These are phyloP conservation scores for Alternaria gaisen DNA, from an alignment of 2,329 filamentous ascomycete genomes.

Conservation along the genomic window DNA sequence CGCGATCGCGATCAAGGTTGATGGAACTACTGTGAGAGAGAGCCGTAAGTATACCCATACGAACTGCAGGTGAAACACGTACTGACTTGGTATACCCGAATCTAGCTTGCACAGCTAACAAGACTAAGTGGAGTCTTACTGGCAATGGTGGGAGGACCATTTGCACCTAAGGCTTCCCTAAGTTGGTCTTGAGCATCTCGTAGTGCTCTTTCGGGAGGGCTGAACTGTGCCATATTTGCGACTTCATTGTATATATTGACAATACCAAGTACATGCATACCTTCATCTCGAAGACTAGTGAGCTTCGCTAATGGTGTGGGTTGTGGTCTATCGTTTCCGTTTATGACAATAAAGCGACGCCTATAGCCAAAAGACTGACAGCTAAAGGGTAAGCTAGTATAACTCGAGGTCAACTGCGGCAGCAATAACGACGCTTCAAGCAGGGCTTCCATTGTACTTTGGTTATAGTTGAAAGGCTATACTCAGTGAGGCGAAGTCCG, in stretches of 20 bases:
- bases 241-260: slow-evolving; percentile 11
- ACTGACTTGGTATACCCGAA: too few relatives aligned
- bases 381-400: not conserved
- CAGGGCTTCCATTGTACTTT: not conserved
- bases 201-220: not conserved
- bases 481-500: not conserved
- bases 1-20: slow-evolving; percentile 59
- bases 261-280: not conserved
- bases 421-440: not conserved
- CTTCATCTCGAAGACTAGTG: too few relatives aligned
- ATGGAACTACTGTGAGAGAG: slow-evolving; percentile 62
- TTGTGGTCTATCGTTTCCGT: not conserved
- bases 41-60: slow-evolving; percentile 37
- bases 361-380: not conserved
- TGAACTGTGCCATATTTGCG: not conserved
- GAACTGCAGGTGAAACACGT: too few relatives aligned
- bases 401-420: not conserved
- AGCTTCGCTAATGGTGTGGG: not conserved
- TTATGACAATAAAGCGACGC: not conserved
- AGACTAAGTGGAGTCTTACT: slow-evolving; percentile 59
- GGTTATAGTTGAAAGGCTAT: not conserved
- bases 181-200: not conserved
- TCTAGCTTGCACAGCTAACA: slow-evolving; percentile 60
- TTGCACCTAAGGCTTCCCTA: slow-evolving; percentile 19
- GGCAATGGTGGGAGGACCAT: slow-evolving; percentile 53